These are phyloP conservation scores for Nymphaea colorata DNA, from an alignment of 164 flowering plant species.

Conservation along the genomic window DNA sequence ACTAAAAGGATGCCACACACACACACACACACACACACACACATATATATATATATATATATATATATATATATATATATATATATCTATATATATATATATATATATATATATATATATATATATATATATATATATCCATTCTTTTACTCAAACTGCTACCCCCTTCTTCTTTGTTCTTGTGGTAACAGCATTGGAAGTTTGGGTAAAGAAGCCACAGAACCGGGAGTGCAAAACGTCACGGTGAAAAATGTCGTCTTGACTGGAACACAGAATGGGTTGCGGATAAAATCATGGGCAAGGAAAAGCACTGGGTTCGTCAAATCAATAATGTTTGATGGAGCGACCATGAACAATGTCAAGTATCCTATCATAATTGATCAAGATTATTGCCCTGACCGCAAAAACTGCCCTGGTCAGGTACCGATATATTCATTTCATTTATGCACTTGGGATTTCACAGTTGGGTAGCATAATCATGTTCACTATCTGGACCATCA, in stretches of 20 bases:
- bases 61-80: no score
- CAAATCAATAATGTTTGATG: slow-evolving; percentile 11
- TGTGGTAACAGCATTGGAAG: slow-evolving; percentile 20
- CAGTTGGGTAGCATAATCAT: no score
- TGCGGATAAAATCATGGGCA: slow-evolving; percentile 26
- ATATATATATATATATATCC: no score
- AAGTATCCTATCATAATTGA: slow-evolving; percentile 23
- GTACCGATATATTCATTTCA: slow-evolving; percentile 1
- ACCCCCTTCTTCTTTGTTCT: no score
- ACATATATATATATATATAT: no score
- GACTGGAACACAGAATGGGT: slow-evolving; percentile 19
- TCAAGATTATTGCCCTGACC: slow-evolving; percentile 20
- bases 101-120: no score
- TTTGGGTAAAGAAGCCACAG: slow-evolving; percentile 11
- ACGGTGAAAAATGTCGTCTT: slow-evolving; percentile 13
- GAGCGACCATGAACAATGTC: slow-evolving; percentile 16
- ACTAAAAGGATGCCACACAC: no score
- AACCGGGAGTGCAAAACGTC: slow-evolving; percentile 22
- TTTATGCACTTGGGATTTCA: no score
- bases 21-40: no score
- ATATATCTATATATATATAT: no score
- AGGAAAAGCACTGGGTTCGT: slow-evolving; percentile 25
- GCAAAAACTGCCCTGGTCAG: slow-evolving; percentile 19
- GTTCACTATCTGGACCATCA: no score
- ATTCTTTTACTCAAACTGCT: no score